Evolutionary conservation across 805 yeast species (phyloP).

Genomic region (Danielia oregonensis): DNA sequence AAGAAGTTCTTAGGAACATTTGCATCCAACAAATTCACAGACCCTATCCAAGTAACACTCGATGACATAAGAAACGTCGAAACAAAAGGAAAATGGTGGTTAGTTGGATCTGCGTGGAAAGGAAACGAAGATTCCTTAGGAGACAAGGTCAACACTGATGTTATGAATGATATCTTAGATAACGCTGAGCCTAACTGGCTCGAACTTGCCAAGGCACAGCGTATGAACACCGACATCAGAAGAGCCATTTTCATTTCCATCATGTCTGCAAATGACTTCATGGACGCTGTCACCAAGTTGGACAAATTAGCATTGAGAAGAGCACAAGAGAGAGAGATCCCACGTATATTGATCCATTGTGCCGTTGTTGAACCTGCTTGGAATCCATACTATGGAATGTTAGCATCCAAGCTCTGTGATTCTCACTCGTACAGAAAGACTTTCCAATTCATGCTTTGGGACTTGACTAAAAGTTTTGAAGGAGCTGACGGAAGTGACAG

Average conservation of each 20-base stretch:
- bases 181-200: slow-evolving; percentile 82
- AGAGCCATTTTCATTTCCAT: slow-evolving; percentile 90
- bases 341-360: slow-evolving; percentile 82
- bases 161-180: slow-evolving; percentile 60
- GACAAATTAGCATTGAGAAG: slow-evolving; percentile 77
- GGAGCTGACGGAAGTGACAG: slow-evolving; percentile 31
- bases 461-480: slow-evolving; percentile 69
- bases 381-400: slow-evolving; percentile 85
- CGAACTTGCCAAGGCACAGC: slow-evolving; percentile 75
- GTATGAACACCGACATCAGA: slow-evolving; percentile 95
- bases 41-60: slow-evolving; percentile 79
- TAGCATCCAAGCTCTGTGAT: slow-evolving; percentile 74
- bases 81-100: slow-evolving; percentile 96
- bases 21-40: slow-evolving; percentile 45
- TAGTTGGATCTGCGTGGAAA: slow-evolving; percentile 97
- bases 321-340: slow-evolving; percentile 82
- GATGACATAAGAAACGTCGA: slow-evolving; percentile 77
- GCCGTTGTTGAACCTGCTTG: slow-evolving; percentile 75
- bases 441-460: slow-evolving; percentile 90
- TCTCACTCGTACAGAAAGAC: slow-evolving; percentile 74
- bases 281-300: slow-evolving; percentile 80
- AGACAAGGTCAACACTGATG: slow-evolving; percentile 34
- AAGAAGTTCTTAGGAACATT: slow-evolving; percentile 61
- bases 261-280: slow-evolving; percentile 91
- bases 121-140: slow-evolving; percentile 43